phyloP scores from a whole-genome alignment of 2,329 filamentous ascomycete genomes.

The Epichloe uncinata region DNA sequence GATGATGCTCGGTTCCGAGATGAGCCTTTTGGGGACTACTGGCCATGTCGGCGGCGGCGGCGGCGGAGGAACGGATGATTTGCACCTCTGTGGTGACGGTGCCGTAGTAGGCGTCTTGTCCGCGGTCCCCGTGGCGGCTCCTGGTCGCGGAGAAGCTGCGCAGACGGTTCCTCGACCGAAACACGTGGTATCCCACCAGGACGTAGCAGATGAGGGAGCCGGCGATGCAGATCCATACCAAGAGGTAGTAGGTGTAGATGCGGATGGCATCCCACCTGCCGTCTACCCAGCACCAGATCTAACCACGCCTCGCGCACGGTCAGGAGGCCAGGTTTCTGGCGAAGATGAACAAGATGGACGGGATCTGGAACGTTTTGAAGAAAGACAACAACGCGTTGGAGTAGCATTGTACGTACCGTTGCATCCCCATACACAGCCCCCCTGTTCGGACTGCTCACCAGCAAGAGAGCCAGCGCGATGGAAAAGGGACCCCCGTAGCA shows the following conservation, averaged over 20 bases:
- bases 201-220: conserved; percentile 42
- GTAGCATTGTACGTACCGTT: too few relatives aligned
- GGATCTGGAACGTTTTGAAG: too few relatives aligned
- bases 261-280: conserved; percentile 40
- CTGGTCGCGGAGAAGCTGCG: conserved; percentile 34
- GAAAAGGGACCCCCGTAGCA: conserved; percentile 62
- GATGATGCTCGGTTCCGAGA: conserved; percentile 3
- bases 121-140: conserved; percentile 13
- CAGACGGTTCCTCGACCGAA: conserved; percentile 41
- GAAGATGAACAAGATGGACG: too few relatives aligned
- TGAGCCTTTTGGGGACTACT: conserved; percentile 13
- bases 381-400: too few relatives aligned
- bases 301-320: too few relatives aligned
- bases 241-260: conserved; percentile 48
- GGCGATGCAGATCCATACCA: conserved; percentile 46
- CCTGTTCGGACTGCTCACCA: conserved; percentile 29
- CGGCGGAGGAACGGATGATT: conserved; percentile 23
- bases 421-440: conserved; percentile 41
- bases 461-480: conserved; percentile 52
- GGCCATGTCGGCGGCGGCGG: conserved; percentile 9
- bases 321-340: too few relatives aligned
- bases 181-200: conserved; percentile 45
- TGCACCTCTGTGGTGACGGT: conserved; percentile 41
- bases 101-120: conserved; percentile 26
- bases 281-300: conserved; percentile 53